Evolutionary conservation across 176 grass and related monocot species (phyloP).

Genomic region (Lolium multiflorum): DNA sequence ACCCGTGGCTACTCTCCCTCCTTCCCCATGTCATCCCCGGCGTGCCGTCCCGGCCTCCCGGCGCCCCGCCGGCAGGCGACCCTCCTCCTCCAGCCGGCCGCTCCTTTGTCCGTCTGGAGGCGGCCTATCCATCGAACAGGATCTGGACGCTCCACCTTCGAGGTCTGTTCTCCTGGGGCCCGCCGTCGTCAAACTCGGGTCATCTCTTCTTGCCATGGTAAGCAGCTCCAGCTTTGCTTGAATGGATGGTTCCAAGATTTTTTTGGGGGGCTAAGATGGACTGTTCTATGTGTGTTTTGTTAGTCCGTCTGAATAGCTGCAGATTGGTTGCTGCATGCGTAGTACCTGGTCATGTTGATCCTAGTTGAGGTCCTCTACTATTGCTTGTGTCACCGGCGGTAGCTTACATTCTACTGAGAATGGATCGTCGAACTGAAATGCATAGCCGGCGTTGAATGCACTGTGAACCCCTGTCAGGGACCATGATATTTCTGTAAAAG

Average conservation of each 20-base stretch:
- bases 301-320: neutral
- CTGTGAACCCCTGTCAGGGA: neutral
- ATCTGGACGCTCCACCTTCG: neutral
- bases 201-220: neutral
- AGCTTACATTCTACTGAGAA: neutral
- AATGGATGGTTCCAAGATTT: neutral
- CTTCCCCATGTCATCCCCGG: conserved; percentile 22
- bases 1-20: neutral
- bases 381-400: too few species aligned
- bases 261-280: neutral
- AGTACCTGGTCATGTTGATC: neutral
- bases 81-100: neutral
- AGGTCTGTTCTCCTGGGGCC: neutral
- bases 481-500: neutral
- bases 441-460: neutral
- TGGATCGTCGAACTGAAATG: neutral
- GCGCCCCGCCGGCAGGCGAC: conserved; percentile 2
- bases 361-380: neutral
- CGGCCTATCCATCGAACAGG: neutral
- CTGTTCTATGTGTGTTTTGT: neutral
- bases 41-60: conserved; percentile 23
- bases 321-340: neutral
- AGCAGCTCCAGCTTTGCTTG: neutral
- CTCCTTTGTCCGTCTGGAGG: too few species aligned
- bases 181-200: neutral